Base-by-base conservation (phyloP, 2,329 filamentous ascomycete species). In the Stachybotrys chlorohalonatus region DNA sequence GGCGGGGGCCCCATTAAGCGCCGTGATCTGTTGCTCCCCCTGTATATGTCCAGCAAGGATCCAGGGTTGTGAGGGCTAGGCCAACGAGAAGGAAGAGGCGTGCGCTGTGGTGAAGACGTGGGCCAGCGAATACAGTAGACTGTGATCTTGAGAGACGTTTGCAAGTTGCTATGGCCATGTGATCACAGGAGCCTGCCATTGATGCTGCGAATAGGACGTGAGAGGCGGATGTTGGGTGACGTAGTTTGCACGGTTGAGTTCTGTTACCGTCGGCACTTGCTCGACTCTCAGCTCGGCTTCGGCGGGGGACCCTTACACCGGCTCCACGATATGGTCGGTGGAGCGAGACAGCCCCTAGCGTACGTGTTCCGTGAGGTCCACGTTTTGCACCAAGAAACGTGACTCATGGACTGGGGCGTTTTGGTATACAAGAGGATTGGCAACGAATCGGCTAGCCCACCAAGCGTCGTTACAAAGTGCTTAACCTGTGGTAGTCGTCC, bases 1-100 rank as follows among this genome's bases (percentile, higher is more conserved):
- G 59, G 56, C 3, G 11, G 11, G 11, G 39, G 39, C 39, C 39
- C 58, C 55, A 54, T 56, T 66, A 66, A 62, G 63, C 63, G 63
- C 63, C 60, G 60, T 60, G 59, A 62, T 58, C 59, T 60, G 53
- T 55, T 54, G 36, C 36, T 9, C 36, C 36, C 36, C 13, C 36
- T 42, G 36, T 9, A 42, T 42, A 42, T 9, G 13, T 3, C 9
- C 13, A 13, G 36, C 36, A 42, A 13, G 36, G 36, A 13, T 42
- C 36, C 36, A 42, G 36, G 36, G 36, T 42, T 42, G 36, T 13
- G 36, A 42, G 36, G 36, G 9, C 36, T 13, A 9, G 13, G 36
- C 36, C 24, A 24, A 24, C 24, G 24, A 24, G 24, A 24, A 24
- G 24, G 24, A 24, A 24, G 24, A 24, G 24, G 2, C 24, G 24